Conservation (phyloP, 768 basidiomycete genomes). For the Suillus luteus region DNA sequence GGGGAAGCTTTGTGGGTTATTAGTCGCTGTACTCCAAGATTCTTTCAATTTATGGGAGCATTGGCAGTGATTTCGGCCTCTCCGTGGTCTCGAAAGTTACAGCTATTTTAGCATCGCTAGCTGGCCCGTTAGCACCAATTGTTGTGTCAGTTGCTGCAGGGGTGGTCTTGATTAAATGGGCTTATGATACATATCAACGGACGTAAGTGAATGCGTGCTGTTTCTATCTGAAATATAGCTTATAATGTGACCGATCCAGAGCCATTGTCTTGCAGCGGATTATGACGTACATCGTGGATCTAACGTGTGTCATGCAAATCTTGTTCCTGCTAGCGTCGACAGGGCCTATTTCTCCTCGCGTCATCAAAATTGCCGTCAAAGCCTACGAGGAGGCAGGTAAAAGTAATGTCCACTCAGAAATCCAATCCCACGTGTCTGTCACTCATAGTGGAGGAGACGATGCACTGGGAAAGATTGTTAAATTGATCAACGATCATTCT, state of each 20-base stretch:
- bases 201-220: slow-evolving; percentile 4
- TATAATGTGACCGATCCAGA: not conserved
- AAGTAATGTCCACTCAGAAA: slow-evolving; percentile 7
- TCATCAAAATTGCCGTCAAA: slow-evolving; percentile 11
- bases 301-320: slow-evolving; percentile 28
- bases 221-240: not conserved
- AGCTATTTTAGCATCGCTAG: not conserved
- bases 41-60: not conserved
- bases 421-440: not conserved
- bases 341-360: slow-evolving; percentile 8
- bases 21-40: not conserved
- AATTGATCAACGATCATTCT: slow-evolving; percentile 8
- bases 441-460: slow-evolving; percentile 6
- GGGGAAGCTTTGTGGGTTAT: too few relatives aligned
- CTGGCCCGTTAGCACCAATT: slow-evolving; percentile 5
- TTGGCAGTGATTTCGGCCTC: slow-evolving; percentile 10
- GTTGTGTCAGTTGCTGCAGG: slow-evolving; percentile 5
- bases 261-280: slow-evolving; percentile 14
- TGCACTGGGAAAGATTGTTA: slow-evolving; percentile 8
- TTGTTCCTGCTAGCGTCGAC: slow-evolving; percentile 18
- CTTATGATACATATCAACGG: slow-evolving; percentile 10
- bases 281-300: slow-evolving; percentile 30
- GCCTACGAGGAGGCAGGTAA: slow-evolving; percentile 11
- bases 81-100: slow-evolving; percentile 4
- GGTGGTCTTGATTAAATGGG: slow-evolving; percentile 10